These are phyloP conservation scores for Aschersonia sp. DNA, from an alignment of 2,329 filamentous ascomycete species.

Conservation along the genomic window DNA sequence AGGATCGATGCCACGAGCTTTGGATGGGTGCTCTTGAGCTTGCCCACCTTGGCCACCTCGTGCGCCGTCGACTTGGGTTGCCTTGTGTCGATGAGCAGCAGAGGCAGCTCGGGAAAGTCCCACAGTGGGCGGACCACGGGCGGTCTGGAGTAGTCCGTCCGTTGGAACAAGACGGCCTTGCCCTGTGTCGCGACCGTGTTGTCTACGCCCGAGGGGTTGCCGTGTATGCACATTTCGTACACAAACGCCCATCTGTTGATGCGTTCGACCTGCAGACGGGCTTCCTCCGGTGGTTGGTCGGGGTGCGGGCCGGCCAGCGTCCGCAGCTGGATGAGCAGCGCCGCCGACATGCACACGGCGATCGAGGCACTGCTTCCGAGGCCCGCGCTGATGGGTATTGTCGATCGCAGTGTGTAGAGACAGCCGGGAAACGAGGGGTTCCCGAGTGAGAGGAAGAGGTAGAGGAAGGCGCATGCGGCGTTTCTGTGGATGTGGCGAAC, in stretches of 20 bases:
- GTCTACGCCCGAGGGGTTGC: slow-evolving; percentile 90
- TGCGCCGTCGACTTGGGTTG: slow-evolving; percentile 72
- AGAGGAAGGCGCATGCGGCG: slow-evolving; percentile 77
- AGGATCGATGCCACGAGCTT: slow-evolving; percentile 68
- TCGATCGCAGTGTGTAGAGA: slow-evolving; percentile 82
- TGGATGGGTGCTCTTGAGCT: slow-evolving; percentile 57
- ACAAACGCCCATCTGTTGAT: slow-evolving; percentile 99
- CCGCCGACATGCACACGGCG: slow-evolving; percentile 72
- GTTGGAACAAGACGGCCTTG: slow-evolving; percentile 84
- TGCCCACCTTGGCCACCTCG: slow-evolving; percentile 76
- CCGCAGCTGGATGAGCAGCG: slow-evolving; percentile 75
- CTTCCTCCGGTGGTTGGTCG: slow-evolving; percentile 77
- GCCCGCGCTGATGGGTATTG: slow-evolving; percentile 82
- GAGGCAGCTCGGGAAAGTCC: slow-evolving; percentile 81
- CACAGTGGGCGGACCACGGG: slow-evolving; percentile 64
- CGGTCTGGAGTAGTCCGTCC: slow-evolving; percentile 62
- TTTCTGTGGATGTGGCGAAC: slow-evolving; percentile 71
- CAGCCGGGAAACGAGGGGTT: slow-evolving; percentile 66
- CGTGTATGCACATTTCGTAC: slow-evolving; percentile 91
- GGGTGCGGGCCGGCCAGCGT: slow-evolving; percentile 82
- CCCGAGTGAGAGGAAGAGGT: slow-evolving; percentile 80
- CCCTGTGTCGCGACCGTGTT: slow-evolving; percentile 92
- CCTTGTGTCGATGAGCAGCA: slow-evolving; percentile 79
- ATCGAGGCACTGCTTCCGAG: slow-evolving; percentile 92
- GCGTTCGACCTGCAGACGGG: slow-evolving; percentile 77